These are phyloP conservation scores for Corchorus olitorius DNA, from an alignment of 345 rosid genomes.

Conservation along the genomic window DNA sequence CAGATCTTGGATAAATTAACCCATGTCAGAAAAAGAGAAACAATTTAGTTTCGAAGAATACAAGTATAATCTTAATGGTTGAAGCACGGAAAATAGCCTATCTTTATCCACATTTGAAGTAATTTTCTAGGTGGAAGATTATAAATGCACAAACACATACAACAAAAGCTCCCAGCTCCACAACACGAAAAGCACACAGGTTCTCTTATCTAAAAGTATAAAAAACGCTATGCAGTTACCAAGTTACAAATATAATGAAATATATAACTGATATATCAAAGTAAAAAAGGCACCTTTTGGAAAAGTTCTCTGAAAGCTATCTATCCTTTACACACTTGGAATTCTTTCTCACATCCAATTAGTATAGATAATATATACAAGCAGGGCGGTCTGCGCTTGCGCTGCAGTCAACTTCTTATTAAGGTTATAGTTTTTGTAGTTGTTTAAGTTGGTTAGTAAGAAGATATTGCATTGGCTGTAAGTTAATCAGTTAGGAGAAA, in stretches of 20 bases:
- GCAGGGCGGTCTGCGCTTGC: too few relatives aligned
- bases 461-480: too few relatives aligned
- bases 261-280: neutral
- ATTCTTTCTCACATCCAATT: slow-evolving; percentile 66
- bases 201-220: neutral
- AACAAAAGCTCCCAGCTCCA: neutral
- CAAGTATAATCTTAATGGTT: neutral
- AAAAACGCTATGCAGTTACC: slow-evolving; percentile 2
- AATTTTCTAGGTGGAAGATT: neutral
- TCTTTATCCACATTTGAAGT: neutral
- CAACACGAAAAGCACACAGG: neutral
- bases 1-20: neutral
- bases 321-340: slow-evolving; percentile 37
- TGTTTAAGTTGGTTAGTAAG: too few relatives aligned
- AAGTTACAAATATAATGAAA: slow-evolving; percentile 3
- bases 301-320: slow-evolving; percentile 28
- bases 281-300: slow-evolving; percentile 40
- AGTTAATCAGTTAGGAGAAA: too few relatives aligned
- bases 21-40: neutral
- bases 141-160: neutral
- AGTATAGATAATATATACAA: too few relatives aligned
- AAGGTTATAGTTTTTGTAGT: too few relatives aligned
- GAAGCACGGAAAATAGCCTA: neutral
- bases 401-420: too few relatives aligned
- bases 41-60: neutral